Evolutionary conservation across 116 monocot genomes (phyloP).

Genomic region (Dioscorea cayenensis): DNA sequence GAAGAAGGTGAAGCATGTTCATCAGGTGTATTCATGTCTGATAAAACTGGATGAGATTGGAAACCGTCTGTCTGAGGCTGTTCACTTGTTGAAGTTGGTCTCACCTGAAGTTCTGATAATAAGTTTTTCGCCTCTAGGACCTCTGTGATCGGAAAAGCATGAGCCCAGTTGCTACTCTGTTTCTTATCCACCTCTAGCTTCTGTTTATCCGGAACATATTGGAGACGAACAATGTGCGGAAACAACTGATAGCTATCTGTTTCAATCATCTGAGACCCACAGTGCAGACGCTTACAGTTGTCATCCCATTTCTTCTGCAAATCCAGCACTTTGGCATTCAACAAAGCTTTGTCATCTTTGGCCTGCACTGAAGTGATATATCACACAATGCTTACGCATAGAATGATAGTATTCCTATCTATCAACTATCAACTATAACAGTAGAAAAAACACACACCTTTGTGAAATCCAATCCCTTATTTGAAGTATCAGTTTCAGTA

Average conservation of each 20-base stretch:
- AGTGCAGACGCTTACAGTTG: constrained; percentile 41
- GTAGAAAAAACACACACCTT: constrained; percentile 50
- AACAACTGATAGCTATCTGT: constrained; percentile 13
- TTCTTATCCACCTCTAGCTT: constrained; percentile 5
- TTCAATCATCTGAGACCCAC: constrained; percentile 20
- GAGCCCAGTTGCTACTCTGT: constrained; percentile 9
- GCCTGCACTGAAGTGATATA: constrained; percentile 70
- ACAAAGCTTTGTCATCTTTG: constrained; percentile 47
- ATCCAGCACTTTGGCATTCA: constrained; percentile 45
- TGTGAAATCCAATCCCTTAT: not conserved
- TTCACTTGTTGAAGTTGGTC: constrained; percentile 11
- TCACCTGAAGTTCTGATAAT: constrained; percentile 1
- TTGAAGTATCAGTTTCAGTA: constrained; percentile 4
- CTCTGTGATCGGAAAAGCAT: not conserved
- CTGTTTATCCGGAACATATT: constrained; percentile 15
- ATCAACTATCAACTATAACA: too few species aligned
- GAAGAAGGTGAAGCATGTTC: constrained; percentile 48
- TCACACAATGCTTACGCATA: constrained; percentile 15
- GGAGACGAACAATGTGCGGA: constrained; percentile 29
- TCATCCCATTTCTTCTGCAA: constrained; percentile 85
- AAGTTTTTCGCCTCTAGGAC: constrained; percentile 10
- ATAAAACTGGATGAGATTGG: constrained; percentile 15
- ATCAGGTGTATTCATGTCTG: constrained; percentile 18
- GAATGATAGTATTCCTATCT: not conserved
- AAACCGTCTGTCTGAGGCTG: constrained; percentile 10